Conservation (phyloP, 2,329 filamentous ascomycete species). For the Phyllosticta paracitricarpa region DNA sequence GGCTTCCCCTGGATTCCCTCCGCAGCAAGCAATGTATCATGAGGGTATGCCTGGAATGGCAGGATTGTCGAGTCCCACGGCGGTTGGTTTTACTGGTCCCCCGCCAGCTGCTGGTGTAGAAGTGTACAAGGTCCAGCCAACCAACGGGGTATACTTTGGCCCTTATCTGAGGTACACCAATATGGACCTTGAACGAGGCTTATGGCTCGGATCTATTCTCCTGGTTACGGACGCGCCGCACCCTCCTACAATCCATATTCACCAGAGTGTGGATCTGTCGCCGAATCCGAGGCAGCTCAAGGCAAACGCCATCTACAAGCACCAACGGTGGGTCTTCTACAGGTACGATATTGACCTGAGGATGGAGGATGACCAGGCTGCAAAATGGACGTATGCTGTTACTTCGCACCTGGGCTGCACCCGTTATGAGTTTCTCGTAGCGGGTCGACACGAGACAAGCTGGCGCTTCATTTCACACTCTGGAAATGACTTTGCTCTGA, state of each 20-base stretch:
- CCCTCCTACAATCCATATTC: constrained; percentile 91
- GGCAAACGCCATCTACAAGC: constrained; percentile 70
- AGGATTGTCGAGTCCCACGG: constrained; percentile 60
- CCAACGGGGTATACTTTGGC: constrained; percentile 96
- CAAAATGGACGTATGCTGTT: constrained; percentile 96
- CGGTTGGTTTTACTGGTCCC: constrained; percentile 79
- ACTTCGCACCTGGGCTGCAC: constrained; percentile 95
- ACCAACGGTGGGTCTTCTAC: constrained; percentile 93
- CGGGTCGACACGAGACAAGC: constrained; percentile 76
- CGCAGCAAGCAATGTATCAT: constrained; percentile 73
- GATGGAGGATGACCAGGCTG: constrained; percentile 69
- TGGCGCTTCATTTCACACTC: constrained; percentile 97
- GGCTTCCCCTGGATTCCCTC: constrained; percentile 72
- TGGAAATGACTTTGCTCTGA: constrained; percentile 87
- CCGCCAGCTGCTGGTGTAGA: constrained; percentile 82
- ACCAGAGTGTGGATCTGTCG: constrained; percentile 80
- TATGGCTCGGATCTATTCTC: constrained; percentile 90
- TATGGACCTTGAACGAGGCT: constrained; percentile 84
- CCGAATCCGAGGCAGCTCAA: constrained; percentile 85
- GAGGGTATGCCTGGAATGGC: constrained; percentile 79
- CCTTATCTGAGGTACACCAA: constrained; percentile 93
- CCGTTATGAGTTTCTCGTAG: constrained; percentile 94
- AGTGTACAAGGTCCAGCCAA: constrained; percentile 85
- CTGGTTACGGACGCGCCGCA: constrained; percentile 85
- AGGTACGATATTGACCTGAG: constrained; percentile 83